phyloP scores from a whole-genome alignment of 352 stramenopile species.

The Globisporangium abappressorium region DNA sequence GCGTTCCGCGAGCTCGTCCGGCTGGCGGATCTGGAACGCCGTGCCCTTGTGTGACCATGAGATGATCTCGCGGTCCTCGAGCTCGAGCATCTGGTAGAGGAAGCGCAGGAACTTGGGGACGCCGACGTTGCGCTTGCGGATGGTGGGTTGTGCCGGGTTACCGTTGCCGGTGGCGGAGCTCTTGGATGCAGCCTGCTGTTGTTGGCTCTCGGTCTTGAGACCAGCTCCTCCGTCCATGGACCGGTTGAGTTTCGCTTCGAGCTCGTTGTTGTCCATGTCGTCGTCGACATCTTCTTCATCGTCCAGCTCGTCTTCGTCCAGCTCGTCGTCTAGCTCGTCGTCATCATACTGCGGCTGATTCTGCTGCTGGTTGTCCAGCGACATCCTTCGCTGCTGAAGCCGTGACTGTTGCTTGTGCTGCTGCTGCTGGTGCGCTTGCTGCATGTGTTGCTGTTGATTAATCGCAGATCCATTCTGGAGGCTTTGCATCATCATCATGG shows the following conservation, averaged over 20 bases:
- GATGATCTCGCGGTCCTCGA: slow-evolving; percentile 55
- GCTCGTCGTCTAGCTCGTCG: slow-evolving; percentile 7
- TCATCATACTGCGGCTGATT: slow-evolving; percentile 4
- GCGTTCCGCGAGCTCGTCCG: slow-evolving; percentile 45
- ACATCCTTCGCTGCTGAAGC: not conserved
- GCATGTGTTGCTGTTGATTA: not conserved
- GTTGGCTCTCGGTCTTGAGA: slow-evolving; percentile 4
- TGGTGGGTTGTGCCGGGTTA: slow-evolving; percentile 13
- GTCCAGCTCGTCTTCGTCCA: slow-evolving; percentile 15
- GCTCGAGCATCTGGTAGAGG: slow-evolving; percentile 68
- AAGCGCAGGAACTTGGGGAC: slow-evolving; percentile 71
- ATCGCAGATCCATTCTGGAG: not conserved
- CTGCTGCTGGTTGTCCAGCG: not conserved
- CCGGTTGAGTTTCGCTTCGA: slow-evolving; percentile 2
- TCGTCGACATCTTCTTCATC: slow-evolving; percentile 11
- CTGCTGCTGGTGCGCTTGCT: not conserved
- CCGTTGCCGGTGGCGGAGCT: not conserved
- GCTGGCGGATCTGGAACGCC: slow-evolving; percentile 68
- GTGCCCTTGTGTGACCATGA: slow-evolving; percentile 65
- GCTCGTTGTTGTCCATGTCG: slow-evolving; percentile 14
- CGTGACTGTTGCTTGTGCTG: not conserved
- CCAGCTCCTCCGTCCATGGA: not conserved
- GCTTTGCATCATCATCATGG: not conserved
- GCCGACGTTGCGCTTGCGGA: slow-evolving; percentile 57
- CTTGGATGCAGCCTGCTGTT: not conserved